These are phyloP conservation scores for Acanthamoeba polyphaga DNA, from an alignment of 208 protist species.

Conservation along the genomic window DNA sequence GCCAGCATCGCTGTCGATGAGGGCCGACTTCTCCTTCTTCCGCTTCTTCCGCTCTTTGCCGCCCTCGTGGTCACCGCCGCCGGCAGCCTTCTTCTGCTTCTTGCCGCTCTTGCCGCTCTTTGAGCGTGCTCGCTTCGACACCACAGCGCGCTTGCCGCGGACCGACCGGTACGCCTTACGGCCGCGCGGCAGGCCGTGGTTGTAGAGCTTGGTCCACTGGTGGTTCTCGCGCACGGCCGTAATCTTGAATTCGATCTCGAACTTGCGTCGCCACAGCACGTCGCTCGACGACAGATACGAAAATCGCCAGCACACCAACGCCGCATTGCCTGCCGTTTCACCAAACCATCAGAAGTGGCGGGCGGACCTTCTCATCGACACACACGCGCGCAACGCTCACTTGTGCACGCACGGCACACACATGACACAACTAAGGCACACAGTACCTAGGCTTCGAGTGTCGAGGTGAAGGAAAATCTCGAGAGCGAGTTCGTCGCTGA, in stretches of 20 bases:
- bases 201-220: conserved; percentile 63
- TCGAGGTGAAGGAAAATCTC: not conserved
- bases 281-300: conserved; percentile 22
- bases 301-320: conserved; percentile 41
- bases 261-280: conserved; percentile 11
- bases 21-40: not conserved
- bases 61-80: not conserved
- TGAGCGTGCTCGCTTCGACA: not conserved
- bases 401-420: not conserved
- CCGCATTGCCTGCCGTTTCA: not conserved
- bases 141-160: conserved; percentile 17
- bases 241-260: conserved; percentile 36
- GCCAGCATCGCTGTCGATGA: conserved; percentile 39
- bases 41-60: not conserved
- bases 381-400: too few relatives aligned
- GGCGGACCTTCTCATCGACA: too few relatives aligned
- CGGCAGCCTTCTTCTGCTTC: not conserved
- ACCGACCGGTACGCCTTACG: conserved; percentile 8
- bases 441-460: not conserved
- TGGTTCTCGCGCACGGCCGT: conserved; percentile 45
- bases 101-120: conserved; percentile 14
- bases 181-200: not conserved
- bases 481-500: not conserved
- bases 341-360: too few relatives aligned
- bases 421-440: not conserved